Base-by-base conservation (phyloP, 352 stramenopile species). In the Globisporangium radiosum region DNA sequence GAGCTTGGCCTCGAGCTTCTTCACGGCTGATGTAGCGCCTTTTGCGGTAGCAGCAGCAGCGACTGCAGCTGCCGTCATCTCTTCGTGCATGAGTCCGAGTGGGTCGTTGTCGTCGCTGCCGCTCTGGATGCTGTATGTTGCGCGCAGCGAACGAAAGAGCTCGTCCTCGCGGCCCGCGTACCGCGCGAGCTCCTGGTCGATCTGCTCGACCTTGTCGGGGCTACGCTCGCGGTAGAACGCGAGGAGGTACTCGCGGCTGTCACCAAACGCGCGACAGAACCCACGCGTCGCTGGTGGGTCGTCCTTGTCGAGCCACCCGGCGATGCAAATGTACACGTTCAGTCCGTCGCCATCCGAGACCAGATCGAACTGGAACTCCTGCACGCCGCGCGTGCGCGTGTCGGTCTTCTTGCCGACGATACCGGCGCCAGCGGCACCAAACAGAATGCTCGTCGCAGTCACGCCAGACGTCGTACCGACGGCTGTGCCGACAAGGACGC, bases 261-360 rank as follows among this genome's bases (percentile, higher is more conserved):
- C 83, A 3, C 84, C 84, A 81, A 81, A 94, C 3, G 81, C 69
- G 37, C 78, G 73, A 38, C 80, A 77, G 37, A 90, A 92, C 2
- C 80, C 76, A 19, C 64, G 60, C 2, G 15, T 59, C 8, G 33
- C 55, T 1, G 70, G 63, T 7, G 76, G 71, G 14, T 90, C 79
- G 15, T 94, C 78, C 42, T 92, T 72, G 52, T 94, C 84, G 37
- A 94, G 61, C 84, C 84, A 94, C 0, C 84, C 84, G 0, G 84
- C 87, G 17, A 94, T 62, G 58, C 84, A 94, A 60, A 94, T 87
- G 70, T 92, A 94, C 37, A 94, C 84, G 53, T 90, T 90, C 81
- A 94, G 88, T 7, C 85, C 82, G 42, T 92, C 77, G 40, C 85
- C 81, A 0, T 80, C 70, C 9, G 85, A 86, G 8, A 93, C 63